Percentiles rank a stretch among this genome's conserved stretches.
These are phyloP conservation scores for Penicillium coprophilum DNA, from an alignment of 495 filamentous ascomycete genomes.

Conservation along the genomic window DNA sequence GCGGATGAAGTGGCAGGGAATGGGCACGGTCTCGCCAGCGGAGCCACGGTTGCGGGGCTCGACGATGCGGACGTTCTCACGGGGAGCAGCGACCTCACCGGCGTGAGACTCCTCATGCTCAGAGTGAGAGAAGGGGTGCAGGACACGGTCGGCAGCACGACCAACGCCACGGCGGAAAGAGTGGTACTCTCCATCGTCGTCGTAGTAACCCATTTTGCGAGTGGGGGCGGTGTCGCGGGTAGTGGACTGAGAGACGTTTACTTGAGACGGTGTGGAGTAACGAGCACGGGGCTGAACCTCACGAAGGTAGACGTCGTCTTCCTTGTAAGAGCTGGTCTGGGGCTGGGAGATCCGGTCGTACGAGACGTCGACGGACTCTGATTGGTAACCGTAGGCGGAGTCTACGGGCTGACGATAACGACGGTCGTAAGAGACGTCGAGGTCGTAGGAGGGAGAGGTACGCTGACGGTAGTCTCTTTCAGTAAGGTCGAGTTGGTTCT, in stretches of 20 bases:
- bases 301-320: conserved; percentile 31
- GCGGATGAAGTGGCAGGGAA: conserved; percentile 98
- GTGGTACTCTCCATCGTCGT: conserved; percentile 95
- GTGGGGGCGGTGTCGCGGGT: conserved; percentile 32
- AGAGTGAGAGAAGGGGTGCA: conserved; percentile 66
- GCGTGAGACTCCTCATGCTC: conserved; percentile 59
- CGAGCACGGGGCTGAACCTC: conserved; percentile 49
- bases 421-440: conserved; percentile 58
- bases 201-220: conserved; percentile 97
- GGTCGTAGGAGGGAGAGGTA: conserved; percentile 66
- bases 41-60: conserved; percentile 50
- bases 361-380: conserved; percentile 29
- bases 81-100: conserved; percentile 43
- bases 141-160: conserved; percentile 76
- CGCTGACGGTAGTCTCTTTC: conserved; percentile 84
- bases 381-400: conserved; percentile 33
- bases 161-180: conserved; percentile 86
- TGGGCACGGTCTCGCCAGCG: conserved; percentile 85
- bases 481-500: conserved; percentile 72
- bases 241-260: conserved; percentile 37
- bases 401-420: conserved; percentile 39
- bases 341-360: conserved; percentile 32
- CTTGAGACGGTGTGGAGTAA: conserved; percentile 38
- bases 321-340: conserved; percentile 33
- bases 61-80: conserved; percentile 53